Evolutionary conservation across 2,329 filamentous ascomycete species (phyloP).

Genomic region (Tolypocladium paradoxum): DNA sequence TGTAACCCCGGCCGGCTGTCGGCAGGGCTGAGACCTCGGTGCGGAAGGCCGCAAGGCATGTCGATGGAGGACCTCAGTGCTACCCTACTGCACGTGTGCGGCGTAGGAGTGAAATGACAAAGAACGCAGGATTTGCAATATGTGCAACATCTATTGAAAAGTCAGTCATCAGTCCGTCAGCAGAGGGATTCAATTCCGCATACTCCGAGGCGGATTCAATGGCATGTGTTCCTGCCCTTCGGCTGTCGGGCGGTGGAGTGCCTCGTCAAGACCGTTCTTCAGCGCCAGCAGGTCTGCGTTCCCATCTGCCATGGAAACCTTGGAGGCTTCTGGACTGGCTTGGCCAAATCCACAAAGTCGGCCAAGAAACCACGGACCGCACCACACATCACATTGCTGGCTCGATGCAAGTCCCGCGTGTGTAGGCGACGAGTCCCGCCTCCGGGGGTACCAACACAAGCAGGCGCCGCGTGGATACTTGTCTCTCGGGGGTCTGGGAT

Average conservation of each 20-base stretch:
- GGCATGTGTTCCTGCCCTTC: background rate
- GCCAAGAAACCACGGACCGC: background rate
- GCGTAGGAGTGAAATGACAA: background rate
- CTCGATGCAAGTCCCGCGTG: background rate
- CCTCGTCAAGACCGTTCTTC: too few species aligned
- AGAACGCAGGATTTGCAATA: background rate
- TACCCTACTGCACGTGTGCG: background rate
- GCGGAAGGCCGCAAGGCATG: background rate
- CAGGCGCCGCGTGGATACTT: background rate
- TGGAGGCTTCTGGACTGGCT: background rate
- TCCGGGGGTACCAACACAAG: background rate
- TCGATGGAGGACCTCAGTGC: background rate
- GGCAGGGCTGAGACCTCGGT: background rate
- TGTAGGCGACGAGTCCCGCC: background rate
- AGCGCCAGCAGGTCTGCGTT: background rate
- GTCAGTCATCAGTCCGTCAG: background rate
- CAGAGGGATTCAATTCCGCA: background rate
- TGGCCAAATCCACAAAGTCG: background rate
- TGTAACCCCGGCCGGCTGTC: background rate
- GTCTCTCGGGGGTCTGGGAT: background rate
- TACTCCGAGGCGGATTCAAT: background rate
- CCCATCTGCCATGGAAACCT: background rate
- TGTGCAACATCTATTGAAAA: background rate
- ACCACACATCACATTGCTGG: background rate
- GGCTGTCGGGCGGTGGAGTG: background rate